These are phyloP conservation scores for Polygonum maritimum DNA, from an alignment of 148 eudicot species.

Conservation along the genomic window DNA sequence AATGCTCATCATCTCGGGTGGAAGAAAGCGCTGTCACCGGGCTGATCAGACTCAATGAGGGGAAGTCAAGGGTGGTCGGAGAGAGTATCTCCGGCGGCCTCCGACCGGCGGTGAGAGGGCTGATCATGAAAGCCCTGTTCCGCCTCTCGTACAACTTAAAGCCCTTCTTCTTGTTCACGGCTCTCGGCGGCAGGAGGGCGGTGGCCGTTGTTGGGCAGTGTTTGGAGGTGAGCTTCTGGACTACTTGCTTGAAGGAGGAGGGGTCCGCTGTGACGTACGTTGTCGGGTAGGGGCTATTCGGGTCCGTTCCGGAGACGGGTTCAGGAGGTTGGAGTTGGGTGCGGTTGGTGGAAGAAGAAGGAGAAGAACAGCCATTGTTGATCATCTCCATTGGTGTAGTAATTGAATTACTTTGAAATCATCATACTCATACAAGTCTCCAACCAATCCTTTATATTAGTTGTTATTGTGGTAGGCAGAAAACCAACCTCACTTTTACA, in stretches of 20 bases:
- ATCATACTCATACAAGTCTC: not conserved
- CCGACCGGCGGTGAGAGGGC: conserved; percentile 24
- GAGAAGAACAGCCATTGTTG: conserved; percentile 8
- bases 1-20: conserved; percentile 19
- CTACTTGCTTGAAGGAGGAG: conserved; percentile 70
- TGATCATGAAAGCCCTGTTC: conserved; percentile 52
- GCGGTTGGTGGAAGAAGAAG: conserved; percentile 18
- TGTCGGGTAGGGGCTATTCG: conserved; percentile 34
- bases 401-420: not conserved
- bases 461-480: not conserved
- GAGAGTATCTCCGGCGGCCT: conserved; percentile 29
- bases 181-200: conserved; percentile 8
- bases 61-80: conserved; percentile 66
- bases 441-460: not conserved
- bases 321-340: conserved; percentile 20
- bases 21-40: conserved; percentile 61
- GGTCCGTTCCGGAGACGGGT: conserved; percentile 55
- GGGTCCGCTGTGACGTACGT: conserved; percentile 85
- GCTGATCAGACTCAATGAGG: conserved; percentile 56
- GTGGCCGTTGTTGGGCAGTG: conserved; percentile 17
- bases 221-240: conserved; percentile 53
- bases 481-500: not conserved
- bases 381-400: conserved; percentile 14
- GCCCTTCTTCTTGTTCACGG: conserved; percentile 22
- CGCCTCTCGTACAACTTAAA: conserved; percentile 73